These are phyloP conservation scores for Chara braunii DNA, from an alignment of 139 green algal species.

Conservation along the genomic window DNA sequence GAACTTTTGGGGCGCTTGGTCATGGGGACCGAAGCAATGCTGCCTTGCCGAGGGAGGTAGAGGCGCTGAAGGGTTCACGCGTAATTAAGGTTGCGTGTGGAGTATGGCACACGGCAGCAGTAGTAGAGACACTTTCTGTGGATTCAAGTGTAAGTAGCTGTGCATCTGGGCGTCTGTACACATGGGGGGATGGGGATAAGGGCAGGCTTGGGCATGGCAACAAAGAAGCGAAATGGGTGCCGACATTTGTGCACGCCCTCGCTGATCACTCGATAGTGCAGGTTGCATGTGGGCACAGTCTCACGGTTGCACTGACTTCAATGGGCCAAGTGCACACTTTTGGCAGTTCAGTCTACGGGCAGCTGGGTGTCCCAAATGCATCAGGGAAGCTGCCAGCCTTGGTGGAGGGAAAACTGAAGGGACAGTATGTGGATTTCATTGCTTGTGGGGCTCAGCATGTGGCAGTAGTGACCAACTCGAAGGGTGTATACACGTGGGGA, in stretches of 20 bases:
- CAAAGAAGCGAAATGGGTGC: conserved; percentile 5
- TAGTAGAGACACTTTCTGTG: conserved; percentile 38
- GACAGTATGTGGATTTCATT: conserved; percentile 29
- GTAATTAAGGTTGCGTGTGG: conserved; percentile 69
- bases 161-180: conserved; percentile 17
- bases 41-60: conserved; percentile 33
- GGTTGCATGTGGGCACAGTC: conserved; percentile 29
- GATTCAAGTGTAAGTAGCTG: not conserved
- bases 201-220: conserved; percentile 28
- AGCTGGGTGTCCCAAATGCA: conserved; percentile 16
- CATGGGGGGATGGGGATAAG: conserved; percentile 40
- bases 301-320: conserved; percentile 30
- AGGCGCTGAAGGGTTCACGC: conserved; percentile 40
- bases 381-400: conserved; percentile 8
- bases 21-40: conserved; percentile 46
- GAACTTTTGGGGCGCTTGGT: conserved; percentile 76
- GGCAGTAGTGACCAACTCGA: conserved; percentile 3
- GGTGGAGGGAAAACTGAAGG: conserved; percentile 18
- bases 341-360: conserved; percentile 17
- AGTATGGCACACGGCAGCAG: conserved; percentile 82
- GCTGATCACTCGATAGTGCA: not conserved
- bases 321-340: conserved; percentile 20
- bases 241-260: conserved; percentile 12
- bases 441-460: conserved; percentile 27
- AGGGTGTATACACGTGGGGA: conserved; percentile 25